Conservation (phyloP, 2,329 filamentous ascomycete genomes). For the Zarea fungicola region DNA sequence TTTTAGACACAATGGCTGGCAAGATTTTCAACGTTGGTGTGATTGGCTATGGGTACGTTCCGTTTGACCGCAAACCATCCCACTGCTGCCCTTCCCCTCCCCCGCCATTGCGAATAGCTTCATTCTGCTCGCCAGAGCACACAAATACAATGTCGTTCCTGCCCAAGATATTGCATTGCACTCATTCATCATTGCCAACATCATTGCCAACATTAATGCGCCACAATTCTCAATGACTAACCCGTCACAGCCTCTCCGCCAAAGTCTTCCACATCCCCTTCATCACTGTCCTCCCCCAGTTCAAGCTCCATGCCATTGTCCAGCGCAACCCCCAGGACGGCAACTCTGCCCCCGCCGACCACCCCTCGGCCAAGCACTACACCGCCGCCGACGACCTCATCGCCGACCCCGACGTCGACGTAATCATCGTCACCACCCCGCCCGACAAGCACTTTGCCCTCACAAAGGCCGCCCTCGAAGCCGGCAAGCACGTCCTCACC, state of each 20-base stretch:
- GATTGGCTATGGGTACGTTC: slow-evolving; percentile 45
- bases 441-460: slow-evolving; percentile 66
- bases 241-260: slow-evolving; percentile 48
- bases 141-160: neutral
- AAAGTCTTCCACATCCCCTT: slow-evolving; percentile 66
- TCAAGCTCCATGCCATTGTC: slow-evolving; percentile 69
- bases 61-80: neutral
- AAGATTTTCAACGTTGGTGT: slow-evolving; percentile 46
- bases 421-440: slow-evolving; percentile 67
- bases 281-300: slow-evolving; percentile 55
- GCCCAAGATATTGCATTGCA: neutral
- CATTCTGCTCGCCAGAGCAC: slow-evolving; percentile 1
- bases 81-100: slow-evolving; percentile 4
- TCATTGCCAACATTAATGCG: neutral
- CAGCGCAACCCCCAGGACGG: slow-evolving; percentile 62
- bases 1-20: slow-evolving; percentile 6
- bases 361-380: slow-evolving; percentile 61
- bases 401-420: slow-evolving; percentile 58
- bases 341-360: slow-evolving; percentile 64
- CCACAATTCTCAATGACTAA: slow-evolving; percentile 15
- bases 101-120: slow-evolving; percentile 1
- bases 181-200: neutral
- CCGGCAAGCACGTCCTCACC: slow-evolving; percentile 71
- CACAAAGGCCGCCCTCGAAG: slow-evolving; percentile 58
- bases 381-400: slow-evolving; percentile 57